These are phyloP conservation scores for Cytospora chrysosperma DNA, from an alignment of 2,329 filamentous ascomycete genomes.

Conservation along the genomic window DNA sequence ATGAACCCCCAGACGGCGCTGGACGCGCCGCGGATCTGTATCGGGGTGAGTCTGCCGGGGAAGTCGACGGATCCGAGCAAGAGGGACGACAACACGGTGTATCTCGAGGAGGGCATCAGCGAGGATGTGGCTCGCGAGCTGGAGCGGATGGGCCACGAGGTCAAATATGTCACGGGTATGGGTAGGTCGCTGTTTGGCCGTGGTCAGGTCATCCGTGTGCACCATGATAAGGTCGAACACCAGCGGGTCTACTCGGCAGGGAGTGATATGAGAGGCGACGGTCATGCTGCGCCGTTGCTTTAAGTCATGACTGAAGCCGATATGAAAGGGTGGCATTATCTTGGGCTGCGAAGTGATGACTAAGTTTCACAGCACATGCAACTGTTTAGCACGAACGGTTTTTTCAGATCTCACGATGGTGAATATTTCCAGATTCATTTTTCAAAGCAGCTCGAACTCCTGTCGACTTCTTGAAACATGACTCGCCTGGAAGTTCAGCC, in stretches of 20 bases:
- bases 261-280: conserved; percentile 84
- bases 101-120: conserved; percentile 76
- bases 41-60: conserved; percentile 67
- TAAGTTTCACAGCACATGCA: no score
- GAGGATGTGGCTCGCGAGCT: conserved; percentile 64
- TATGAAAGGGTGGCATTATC: background rate
- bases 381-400: no score
- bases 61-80: conserved; percentile 47
- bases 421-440: no score
- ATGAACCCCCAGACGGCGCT: conserved; percentile 81
- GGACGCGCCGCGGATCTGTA: conserved; percentile 83
- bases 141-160: conserved; percentile 66
- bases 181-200: conserved; percentile 72
- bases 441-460: no score
- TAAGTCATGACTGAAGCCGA: background rate
- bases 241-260: conserved; percentile 77
- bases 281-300: conserved; percentile 45
- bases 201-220: conserved; percentile 78
- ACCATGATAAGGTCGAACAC: conserved; percentile 65
- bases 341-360: background rate
- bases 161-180: conserved; percentile 63
- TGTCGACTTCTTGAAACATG: no score
- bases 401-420: no score
- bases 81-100: conserved; percentile 63
- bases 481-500: no score